These are phyloP conservation scores for Alternaria alternata DNA, from an alignment of 2,329 filamentous ascomycete genomes.

Conservation along the genomic window DNA sequence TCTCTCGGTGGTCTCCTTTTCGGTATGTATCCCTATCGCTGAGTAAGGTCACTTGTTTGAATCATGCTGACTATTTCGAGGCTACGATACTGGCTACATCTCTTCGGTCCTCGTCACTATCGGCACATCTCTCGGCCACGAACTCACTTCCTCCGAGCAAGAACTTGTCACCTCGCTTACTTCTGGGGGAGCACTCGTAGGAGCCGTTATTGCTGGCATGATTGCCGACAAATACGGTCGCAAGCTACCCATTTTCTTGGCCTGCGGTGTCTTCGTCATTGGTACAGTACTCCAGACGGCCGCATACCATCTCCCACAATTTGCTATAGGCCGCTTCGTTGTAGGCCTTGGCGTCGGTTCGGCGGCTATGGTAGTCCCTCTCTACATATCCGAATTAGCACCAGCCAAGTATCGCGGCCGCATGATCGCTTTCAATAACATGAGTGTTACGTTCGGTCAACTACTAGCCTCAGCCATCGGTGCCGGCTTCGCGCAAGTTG, in stretches of 20 bases:
- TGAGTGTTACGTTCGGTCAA: slow-evolving; percentile 43
- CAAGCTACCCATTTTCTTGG: slow-evolving; percentile 40
- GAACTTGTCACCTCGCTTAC: slow-evolving; percentile 52
- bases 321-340: slow-evolving; percentile 41
- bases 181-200: slow-evolving; percentile 50
- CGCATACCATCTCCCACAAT: slow-evolving; percentile 35
- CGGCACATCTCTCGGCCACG: slow-evolving; percentile 43
- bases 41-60: no score
- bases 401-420: slow-evolving; percentile 46
- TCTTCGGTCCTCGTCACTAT: slow-evolving; percentile 51
- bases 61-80: slow-evolving; percentile 10
- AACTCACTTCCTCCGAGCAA: slow-evolving; percentile 45
- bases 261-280: slow-evolving; percentile 40
- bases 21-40: slow-evolving; percentile 19
- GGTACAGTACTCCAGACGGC: slow-evolving; percentile 42
- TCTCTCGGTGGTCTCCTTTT: slow-evolving; percentile 40
- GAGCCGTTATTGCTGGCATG: slow-evolving; percentile 48
- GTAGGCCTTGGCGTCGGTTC: slow-evolving; percentile 43
- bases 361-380: slow-evolving; percentile 43
- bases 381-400: slow-evolving; percentile 42
- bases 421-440: slow-evolving; percentile 50
- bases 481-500: slow-evolving; percentile 49
- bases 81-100: slow-evolving; percentile 52
- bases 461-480: slow-evolving; percentile 44
- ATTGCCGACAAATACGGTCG: slow-evolving; percentile 48